Evolutionary conservation across 768 basidiomycete species (phyloP), one percentile per base, ranked within the genome.

Genomic region (Tephrocybe sp.): DNA sequence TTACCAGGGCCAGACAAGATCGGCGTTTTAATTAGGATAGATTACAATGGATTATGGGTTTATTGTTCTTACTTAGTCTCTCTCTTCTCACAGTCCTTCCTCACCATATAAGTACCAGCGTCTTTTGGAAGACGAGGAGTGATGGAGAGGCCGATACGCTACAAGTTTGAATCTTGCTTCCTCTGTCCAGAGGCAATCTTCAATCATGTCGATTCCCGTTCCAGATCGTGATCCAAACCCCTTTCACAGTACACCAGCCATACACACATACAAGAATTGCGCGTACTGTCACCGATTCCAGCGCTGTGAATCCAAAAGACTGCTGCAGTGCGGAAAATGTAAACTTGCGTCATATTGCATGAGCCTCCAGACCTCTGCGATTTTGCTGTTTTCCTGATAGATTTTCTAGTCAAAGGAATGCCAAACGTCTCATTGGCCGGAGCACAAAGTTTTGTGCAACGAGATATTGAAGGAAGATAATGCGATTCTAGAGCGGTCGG

Each of bases 241-340:
- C 8, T 49, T 49, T 17, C 38, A 49, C 38, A 28, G 21, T 33
- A 37, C 20, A 26, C 25, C 20, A 15, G 26, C 48, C 3, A 26
- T 49, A 3, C 48, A 49, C 30, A 41, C 48, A 2, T 37, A 49
- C 28, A 17, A 42, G 40, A 49, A 41, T 23, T 49, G 48, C 25
- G 37, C 48, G 24, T 49, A 42, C 18, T 49, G 48, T 20, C 48
- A 41, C 15, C 10, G 21, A 25, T 49, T 49, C 15, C 39, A 40
- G 39, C 48, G 48, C 41, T 50, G 32, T 30, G 41, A 45, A 26
- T 45, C 34, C 23, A 45, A 33, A 24, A 8, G 9, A 3, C 33
- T 45, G 18, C n/a, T 20, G 20, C 40, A 33, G 18, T 50, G 49
- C 37, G 49, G 8, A 4, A 34, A 32, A 36, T 50, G 49, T 24